Conservation (phyloP, 257 asterid genomes). For the Echium plantagineum region DNA sequence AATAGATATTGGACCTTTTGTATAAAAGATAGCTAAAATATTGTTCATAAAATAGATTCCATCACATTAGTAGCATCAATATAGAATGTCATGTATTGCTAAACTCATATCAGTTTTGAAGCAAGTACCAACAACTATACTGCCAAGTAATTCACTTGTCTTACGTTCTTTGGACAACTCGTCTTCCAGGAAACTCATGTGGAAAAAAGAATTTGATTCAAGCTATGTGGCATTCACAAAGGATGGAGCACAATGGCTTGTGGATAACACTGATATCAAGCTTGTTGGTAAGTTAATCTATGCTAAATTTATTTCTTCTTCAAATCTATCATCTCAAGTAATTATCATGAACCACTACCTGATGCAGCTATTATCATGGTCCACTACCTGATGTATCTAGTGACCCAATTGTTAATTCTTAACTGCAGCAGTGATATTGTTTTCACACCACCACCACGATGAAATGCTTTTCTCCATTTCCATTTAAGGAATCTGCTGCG, state of each 20-base stretch:
- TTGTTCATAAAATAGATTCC: no score
- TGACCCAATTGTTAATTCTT: no score
- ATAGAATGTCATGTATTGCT: background rate
- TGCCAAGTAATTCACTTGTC: background rate
- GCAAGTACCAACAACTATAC: no score
- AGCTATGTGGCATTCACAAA: slow-evolving; percentile 86
- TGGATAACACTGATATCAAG: slow-evolving; percentile 86
- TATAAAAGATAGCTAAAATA: no score
- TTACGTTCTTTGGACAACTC: background rate
- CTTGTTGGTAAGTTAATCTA: slow-evolving; percentile 58
- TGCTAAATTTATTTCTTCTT: background rate
- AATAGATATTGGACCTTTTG: no score
- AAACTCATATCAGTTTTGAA: background rate
- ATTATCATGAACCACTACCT: no score
- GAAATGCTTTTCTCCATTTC: no score
- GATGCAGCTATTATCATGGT: no score
- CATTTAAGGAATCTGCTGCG: no score
- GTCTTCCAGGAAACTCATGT: slow-evolving; percentile 70
- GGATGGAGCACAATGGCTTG: slow-evolving; percentile 94
- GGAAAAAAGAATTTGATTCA: slow-evolving; percentile 71
- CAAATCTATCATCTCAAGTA: background rate
- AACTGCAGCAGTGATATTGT: no score
- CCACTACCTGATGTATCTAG: no score
- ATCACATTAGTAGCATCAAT: background rate
- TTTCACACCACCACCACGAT: no score